Percentiles rank a stretch among this genome's conserved stretches.
Conservation (phyloP, 345 rosid species). For the Euphorbia tirucalli region DNA sequence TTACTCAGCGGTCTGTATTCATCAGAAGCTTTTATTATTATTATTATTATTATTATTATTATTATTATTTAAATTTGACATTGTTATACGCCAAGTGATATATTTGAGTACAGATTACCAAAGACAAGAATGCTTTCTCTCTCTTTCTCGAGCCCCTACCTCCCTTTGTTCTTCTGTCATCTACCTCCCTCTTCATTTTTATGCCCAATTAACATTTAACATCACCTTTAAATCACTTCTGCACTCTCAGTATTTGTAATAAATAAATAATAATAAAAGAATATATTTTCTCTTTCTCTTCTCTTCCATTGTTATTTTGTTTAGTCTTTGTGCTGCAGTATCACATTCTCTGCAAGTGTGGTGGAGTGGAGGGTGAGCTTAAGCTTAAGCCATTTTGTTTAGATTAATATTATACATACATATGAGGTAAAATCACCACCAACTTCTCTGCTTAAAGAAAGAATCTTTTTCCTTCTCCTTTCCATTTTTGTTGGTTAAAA, state of each 20-base stretch:
- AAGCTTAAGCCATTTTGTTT: background rate
- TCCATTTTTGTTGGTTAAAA: background rate
- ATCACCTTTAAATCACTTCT: no score
- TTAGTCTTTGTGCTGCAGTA: background rate
- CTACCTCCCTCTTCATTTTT: constrained; percentile 1
- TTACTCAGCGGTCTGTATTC: constrained; percentile 32
- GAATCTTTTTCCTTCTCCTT: background rate
- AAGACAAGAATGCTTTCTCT: constrained; percentile 29
- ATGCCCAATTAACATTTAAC: background rate
- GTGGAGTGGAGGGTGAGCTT: background rate
- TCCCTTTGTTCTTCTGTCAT: constrained; percentile 16
- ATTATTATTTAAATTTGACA: no score
- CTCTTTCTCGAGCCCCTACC: constrained; percentile 53
- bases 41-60: no score
- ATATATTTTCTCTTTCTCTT: background rate
- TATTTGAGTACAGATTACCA: no score
- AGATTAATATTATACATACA: background rate
- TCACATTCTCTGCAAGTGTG: background rate
- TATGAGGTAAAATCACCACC: background rate
- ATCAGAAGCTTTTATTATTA: no score
- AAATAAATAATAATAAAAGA: background rate
- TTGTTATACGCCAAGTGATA: no score
- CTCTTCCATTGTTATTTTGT: background rate
- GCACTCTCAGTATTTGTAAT: background rate
- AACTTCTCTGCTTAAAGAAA: background rate